Evolutionary conservation across 2,329 filamentous ascomycete species (phyloP).

Genomic region (Colletotrichum paranaense): DNA sequence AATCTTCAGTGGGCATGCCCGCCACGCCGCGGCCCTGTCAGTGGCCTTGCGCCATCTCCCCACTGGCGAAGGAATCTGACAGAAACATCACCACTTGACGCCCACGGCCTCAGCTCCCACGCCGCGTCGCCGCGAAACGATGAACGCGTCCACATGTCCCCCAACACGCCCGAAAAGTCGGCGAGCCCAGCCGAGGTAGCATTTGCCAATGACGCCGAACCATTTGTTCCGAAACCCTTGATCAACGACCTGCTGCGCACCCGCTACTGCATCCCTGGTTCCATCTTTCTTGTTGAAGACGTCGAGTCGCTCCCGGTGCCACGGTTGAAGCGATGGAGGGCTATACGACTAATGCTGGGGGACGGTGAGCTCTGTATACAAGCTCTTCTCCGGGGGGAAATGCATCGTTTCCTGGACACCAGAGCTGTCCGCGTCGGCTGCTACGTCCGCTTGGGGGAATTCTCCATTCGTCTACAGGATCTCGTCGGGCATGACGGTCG

Average conservation of each 20-base stretch:
- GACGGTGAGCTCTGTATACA: conserved; percentile 67
- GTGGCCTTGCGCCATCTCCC: not conserved
- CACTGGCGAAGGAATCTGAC: not conserved
- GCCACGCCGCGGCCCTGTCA: not conserved
- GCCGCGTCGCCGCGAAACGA: conserved; percentile 1
- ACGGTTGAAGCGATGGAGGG: conserved; percentile 51
- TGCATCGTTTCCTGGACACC: conserved; percentile 60
- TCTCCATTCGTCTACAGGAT: conserved; percentile 36
- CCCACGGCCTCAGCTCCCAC: not conserved
- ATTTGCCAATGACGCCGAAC: conserved; percentile 39
- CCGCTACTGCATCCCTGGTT: conserved; percentile 57
- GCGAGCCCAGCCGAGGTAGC: conserved; percentile 26
- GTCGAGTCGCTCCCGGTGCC: conserved; percentile 52
- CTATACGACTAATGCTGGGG: conserved; percentile 60
- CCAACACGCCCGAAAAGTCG: conserved; percentile 24
- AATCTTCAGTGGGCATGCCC: not conserved
- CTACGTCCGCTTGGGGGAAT: conserved; percentile 59
- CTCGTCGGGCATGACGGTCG: conserved; percentile 14
- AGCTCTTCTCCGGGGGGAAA: conserved; percentile 56
- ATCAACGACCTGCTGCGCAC: conserved; percentile 62
- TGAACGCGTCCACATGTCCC: conserved; percentile 33
- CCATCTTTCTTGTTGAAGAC: conserved; percentile 62
- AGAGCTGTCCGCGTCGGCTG: conserved; percentile 59
- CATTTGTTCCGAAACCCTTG: conserved; percentile 49
- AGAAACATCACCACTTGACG: conserved; percentile 18